phyloP scores from a whole-genome alignment of 2,329 filamentous ascomycete species.

The Phialemoniopsis sp. region DNA sequence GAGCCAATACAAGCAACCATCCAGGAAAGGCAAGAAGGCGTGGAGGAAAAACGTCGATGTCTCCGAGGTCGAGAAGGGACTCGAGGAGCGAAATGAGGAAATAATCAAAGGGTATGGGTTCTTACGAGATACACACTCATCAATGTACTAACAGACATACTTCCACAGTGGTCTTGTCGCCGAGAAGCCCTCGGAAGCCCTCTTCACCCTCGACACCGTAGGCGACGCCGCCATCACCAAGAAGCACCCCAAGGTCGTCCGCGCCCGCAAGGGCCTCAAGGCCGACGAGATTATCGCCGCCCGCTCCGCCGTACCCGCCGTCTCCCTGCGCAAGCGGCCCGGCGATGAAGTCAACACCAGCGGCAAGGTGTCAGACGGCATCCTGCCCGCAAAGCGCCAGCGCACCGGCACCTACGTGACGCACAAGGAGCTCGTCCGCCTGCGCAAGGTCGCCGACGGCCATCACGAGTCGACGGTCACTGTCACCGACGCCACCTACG shows the following conservation, averaged over 20 bases:
- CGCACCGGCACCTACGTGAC: slow-evolving; percentile 72
- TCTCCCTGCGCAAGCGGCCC: slow-evolving; percentile 73
- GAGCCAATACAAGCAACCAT: slow-evolving; percentile 80
- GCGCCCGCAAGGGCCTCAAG: slow-evolving; percentile 71
- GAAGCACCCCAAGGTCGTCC: slow-evolving; percentile 47
- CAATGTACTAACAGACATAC: slow-evolving; percentile 5
- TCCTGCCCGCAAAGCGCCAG: slow-evolving; percentile 70
- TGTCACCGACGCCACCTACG: slow-evolving; percentile 63
- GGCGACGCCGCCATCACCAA: slow-evolving; percentile 65
- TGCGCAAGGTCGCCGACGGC: slow-evolving; percentile 77
- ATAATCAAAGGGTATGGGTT: slow-evolving; percentile 85
- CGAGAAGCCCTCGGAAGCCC: slow-evolving; percentile 76
- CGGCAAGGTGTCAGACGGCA: slow-evolving; percentile 63
- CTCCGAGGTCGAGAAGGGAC: slow-evolving; percentile 75
- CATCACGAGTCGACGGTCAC: slow-evolving; percentile 51
- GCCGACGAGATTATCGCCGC: slow-evolving; percentile 87
- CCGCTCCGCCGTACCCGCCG: slow-evolving; percentile 76
- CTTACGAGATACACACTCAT: too few relatives aligned
- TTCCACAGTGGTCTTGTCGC: slow-evolving; percentile 70
- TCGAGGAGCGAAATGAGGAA: slow-evolving; percentile 82
- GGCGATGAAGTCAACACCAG: slow-evolving; percentile 34
- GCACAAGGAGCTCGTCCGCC: slow-evolving; percentile 74
- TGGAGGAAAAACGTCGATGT: slow-evolving; percentile 99
- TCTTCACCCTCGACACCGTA: slow-evolving; percentile 78
- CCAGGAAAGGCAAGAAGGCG: slow-evolving; percentile 95